Conservation (phyloP, 768 basidiomycete genomes). For the Russula olivacea region DNA sequence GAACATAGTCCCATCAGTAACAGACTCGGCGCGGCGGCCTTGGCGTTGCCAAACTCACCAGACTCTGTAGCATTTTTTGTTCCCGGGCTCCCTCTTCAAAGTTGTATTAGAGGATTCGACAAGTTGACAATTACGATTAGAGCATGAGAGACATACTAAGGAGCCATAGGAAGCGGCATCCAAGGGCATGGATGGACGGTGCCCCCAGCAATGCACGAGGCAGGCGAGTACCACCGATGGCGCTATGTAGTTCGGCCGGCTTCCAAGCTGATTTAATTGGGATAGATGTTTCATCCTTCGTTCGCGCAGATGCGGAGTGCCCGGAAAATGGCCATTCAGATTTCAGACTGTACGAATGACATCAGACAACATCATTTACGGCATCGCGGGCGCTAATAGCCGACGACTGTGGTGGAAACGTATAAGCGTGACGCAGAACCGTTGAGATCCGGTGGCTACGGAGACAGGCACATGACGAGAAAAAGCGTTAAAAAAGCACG, state of each 20-base stretch:
- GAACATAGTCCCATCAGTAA: too few relatives aligned
- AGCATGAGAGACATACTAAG: too few relatives aligned
- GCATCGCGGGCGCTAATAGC: background rate
- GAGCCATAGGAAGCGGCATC: too few relatives aligned
- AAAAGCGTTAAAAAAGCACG: background rate
- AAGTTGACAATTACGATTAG: background rate
- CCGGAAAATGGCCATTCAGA: background rate
- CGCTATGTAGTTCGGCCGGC: background rate
- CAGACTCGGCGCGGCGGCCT: too few relatives aligned
- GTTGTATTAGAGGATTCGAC: too few relatives aligned
- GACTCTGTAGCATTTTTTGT: too few relatives aligned
- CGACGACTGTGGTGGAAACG: background rate
- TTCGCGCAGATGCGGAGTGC: background rate
- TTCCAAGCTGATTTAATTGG: background rate
- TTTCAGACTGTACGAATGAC: background rate
- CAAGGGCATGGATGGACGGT: background rate
- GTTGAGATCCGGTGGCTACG: conserved; percentile 4
- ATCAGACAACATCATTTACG: background rate
- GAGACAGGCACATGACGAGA: background rate
- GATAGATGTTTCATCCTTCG: background rate
- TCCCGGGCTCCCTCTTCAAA: too few relatives aligned
- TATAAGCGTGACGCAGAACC: background rate
- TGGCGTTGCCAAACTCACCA: too few relatives aligned
- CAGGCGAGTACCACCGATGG: too few relatives aligned
- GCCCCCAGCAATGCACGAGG: background rate